Conservation (phyloP, 2,329 filamentous ascomycete genomes). For the Pseudopithomyces maydicus region DNA sequence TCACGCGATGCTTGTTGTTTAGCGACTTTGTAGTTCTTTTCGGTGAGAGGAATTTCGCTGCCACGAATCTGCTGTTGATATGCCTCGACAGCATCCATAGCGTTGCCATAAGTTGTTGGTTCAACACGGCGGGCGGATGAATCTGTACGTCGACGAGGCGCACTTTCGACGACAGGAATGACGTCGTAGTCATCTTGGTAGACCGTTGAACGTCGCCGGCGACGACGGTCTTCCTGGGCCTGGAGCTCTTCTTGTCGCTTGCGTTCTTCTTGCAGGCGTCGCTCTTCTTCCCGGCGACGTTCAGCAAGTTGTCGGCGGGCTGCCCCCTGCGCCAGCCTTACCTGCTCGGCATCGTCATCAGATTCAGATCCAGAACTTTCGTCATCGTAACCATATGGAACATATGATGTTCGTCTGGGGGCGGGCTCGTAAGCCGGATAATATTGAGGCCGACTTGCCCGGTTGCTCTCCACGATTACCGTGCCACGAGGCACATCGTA, state of each 20-base stretch:
- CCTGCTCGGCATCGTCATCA: neutral
- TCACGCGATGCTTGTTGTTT: conserved; percentile 30
- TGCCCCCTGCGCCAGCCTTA: neutral
- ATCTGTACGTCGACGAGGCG: conserved; percentile 33
- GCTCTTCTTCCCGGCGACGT: conserved; percentile 9
- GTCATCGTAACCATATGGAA: conserved; percentile 10
- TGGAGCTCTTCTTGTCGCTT: conserved; percentile 18
- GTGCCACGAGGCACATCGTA: conserved; percentile 28
- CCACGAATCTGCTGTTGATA: conserved; percentile 39
- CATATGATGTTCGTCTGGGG: conserved; percentile 17
- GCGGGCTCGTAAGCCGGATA: conserved; percentile 32
- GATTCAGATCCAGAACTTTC: neutral
- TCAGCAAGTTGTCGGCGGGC: conserved; percentile 21
- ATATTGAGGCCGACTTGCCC: conserved; percentile 30
- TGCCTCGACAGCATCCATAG: conserved; percentile 28
- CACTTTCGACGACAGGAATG: conserved; percentile 12
- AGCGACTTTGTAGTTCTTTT: conserved; percentile 35
- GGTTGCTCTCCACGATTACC: conserved; percentile 34
- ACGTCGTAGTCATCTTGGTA: conserved; percentile 17
- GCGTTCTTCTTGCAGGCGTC: conserved; percentile 12
- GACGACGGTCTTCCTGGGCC: conserved; percentile 1
- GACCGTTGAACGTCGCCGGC: conserved; percentile 11
- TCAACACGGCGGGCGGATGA: conserved; percentile 26
- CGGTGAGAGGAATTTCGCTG: conserved; percentile 28
- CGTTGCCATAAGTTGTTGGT: conserved; percentile 21